phyloP scores from a whole-genome alignment of 257 asterid species.

The Solanum piurae region DNA sequence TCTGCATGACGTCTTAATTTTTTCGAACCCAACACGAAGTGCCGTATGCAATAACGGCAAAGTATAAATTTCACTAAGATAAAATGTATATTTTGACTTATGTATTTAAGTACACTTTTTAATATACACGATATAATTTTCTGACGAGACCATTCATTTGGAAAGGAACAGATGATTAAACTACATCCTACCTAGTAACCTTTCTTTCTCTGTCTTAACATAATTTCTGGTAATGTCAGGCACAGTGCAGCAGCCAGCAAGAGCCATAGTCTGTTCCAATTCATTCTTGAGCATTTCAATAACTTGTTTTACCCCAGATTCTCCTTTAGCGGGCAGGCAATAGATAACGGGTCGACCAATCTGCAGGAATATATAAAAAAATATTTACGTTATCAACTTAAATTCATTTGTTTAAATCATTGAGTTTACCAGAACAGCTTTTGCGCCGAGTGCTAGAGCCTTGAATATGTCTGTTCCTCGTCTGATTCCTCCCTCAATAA shows the following conservation, averaged over 20 bases:
- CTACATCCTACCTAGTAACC: slow-evolving; percentile 20
- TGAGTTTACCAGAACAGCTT: slow-evolving; percentile 39
- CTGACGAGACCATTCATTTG: background rate
- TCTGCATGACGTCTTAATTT: too few species aligned
- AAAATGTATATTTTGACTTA: background rate
- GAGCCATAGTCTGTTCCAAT: slow-evolving; percentile 50
- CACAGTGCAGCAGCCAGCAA: slow-evolving; percentile 44
- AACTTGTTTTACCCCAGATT: slow-evolving; percentile 34
- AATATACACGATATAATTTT: background rate
- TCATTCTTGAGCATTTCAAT: slow-evolving; percentile 38
- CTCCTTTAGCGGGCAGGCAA: slow-evolving; percentile 44
- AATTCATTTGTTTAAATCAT: background rate
- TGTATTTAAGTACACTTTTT: background rate
- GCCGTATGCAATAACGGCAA: background rate
- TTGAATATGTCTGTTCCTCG: slow-evolving; percentile 61
- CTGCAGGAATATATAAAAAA: slow-evolving; percentile 6
- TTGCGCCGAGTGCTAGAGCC: slow-evolving; percentile 66
- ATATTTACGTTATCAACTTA: background rate
- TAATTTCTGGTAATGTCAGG: slow-evolving; percentile 34
- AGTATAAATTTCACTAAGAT: background rate
- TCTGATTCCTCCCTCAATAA: slow-evolving; percentile 62
- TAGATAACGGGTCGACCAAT: slow-evolving; percentile 48
- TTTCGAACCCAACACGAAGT: background rate
- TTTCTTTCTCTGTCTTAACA: slow-evolving; percentile 31
- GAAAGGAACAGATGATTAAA: background rate